These are phyloP conservation scores for Sugiyamaella boreocaroliniensis DNA, from an alignment of 805 yeast species.

Conservation along the genomic window DNA sequence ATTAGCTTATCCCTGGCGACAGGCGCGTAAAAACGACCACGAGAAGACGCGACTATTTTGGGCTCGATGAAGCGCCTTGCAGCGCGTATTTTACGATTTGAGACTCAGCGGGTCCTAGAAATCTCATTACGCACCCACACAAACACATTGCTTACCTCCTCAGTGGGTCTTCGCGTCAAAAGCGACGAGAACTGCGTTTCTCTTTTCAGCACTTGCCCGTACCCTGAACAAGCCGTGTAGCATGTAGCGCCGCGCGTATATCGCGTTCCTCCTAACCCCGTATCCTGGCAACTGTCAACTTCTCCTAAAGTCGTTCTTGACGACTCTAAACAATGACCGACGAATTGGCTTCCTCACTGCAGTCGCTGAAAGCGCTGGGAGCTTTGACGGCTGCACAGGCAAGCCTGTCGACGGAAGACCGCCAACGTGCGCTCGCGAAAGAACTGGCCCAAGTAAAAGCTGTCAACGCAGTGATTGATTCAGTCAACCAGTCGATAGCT, in stretches of 20 bases:
- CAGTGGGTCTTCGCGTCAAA: too few relatives aligned
- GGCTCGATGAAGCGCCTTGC: too few relatives aligned
- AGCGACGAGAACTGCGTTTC: too few relatives aligned
- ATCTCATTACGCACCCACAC: too few relatives aligned
- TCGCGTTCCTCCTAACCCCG: not conserved
- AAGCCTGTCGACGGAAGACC: conserved; percentile 3
- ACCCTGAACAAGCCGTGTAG: not conserved
- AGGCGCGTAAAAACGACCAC: too few relatives aligned
- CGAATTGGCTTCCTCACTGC: conserved; percentile 1
- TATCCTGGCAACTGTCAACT: too few relatives aligned
- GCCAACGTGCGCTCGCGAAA: conserved; percentile 10
- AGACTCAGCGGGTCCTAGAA: too few relatives aligned
- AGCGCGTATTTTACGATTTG: too few relatives aligned
- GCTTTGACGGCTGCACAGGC: not conserved
- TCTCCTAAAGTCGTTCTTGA: not conserved
- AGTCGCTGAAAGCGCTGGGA: not conserved
- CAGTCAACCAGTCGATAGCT: conserved; percentile 14
- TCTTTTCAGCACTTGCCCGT: too few relatives aligned
- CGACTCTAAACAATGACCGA: not conserved
- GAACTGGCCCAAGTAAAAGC: conserved; percentile 19
- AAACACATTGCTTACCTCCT: too few relatives aligned
- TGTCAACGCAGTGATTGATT: conserved; percentile 18
- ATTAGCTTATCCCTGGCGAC: too few relatives aligned
- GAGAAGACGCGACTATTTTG: too few relatives aligned
- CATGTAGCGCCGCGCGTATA: not conserved